phyloP scores from a whole-genome alignment of 78 protist species.

The Cavenderia fasciculata region DNA sequence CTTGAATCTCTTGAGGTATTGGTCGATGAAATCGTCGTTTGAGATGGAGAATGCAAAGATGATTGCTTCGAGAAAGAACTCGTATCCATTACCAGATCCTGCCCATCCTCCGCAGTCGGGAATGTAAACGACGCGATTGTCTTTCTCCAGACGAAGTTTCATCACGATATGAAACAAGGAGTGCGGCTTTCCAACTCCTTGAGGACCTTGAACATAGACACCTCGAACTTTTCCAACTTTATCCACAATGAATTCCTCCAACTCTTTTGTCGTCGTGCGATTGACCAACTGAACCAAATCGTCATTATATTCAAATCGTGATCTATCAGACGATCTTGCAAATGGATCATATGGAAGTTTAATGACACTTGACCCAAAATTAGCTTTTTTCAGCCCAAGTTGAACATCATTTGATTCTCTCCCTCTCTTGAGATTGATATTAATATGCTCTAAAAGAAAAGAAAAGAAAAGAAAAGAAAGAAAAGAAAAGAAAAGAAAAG shows the following conservation, averaged over 20 bases:
- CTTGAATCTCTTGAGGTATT: not conserved
- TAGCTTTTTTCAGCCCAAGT: too few species aligned
- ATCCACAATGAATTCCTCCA: not conserved
- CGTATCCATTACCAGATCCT: not conserved
- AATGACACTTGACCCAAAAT: too few species aligned
- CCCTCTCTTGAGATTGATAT: too few species aligned
- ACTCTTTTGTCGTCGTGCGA: not conserved
- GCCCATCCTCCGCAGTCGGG: slow-evolving; percentile 9
- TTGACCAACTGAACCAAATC: not conserved
- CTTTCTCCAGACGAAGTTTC: not conserved
- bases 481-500: too few species aligned
- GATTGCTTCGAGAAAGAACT: not conserved
- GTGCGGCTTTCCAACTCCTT: slow-evolving; percentile 16
- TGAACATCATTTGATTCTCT: too few species aligned
- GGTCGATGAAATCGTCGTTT: not conserved
- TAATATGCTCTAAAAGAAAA: too few species aligned
- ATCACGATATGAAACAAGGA: not conserved
- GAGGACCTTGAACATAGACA: slow-evolving; percentile 4
- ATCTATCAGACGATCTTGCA: not conserved
- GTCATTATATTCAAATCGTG: not conserved
- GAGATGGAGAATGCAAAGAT: not conserved
- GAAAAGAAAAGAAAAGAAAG: too few species aligned
- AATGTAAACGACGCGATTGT: not conserved
- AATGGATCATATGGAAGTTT: too few species aligned
- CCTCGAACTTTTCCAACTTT: not conserved